phyloP scores from a whole-genome alignment of 331 rosid species.

The Spiraea crenata region DNA sequence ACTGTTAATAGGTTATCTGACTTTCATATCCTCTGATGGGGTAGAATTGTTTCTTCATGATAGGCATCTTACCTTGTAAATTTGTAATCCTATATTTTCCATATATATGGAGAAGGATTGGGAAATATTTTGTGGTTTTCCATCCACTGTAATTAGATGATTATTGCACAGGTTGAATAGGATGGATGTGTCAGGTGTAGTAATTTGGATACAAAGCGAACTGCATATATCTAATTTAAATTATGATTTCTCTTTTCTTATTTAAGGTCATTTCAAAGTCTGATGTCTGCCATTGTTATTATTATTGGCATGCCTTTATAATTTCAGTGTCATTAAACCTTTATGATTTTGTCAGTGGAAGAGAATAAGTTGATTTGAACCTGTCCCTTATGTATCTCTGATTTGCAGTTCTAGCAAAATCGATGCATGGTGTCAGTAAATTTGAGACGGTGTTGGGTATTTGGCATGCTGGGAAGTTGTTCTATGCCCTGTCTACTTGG shows the following conservation, averaged over 20 bases:
- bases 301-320: background rate
- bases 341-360: background rate
- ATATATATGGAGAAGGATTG: background rate
- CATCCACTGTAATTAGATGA: background rate
- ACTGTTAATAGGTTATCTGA: slow-evolving; percentile 11
- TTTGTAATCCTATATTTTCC: background rate
- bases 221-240: background rate
- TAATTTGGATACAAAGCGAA: background rate
- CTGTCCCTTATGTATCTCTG: slow-evolving; percentile 22
- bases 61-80: background rate
- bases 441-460: slow-evolving; percentile 57
- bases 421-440: slow-evolving; percentile 59
- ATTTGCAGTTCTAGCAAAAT: slow-evolving; percentile 67
- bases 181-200: background rate
- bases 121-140: background rate
- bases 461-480: slow-evolving; percentile 82
- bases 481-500: slow-evolving; percentile 86
- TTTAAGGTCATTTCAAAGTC: background rate
- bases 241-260: slow-evolving; percentile 1
- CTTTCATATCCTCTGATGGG: background rate
- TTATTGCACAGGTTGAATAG: background rate
- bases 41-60: slow-evolving; percentile 4
- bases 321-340: background rate
- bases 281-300: background rate
- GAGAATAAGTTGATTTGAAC: slow-evolving; percentile 9